These are phyloP conservation scores for Citrullus colocynthis DNA, from an alignment of 306 rosid species.

Conservation along the genomic window DNA sequence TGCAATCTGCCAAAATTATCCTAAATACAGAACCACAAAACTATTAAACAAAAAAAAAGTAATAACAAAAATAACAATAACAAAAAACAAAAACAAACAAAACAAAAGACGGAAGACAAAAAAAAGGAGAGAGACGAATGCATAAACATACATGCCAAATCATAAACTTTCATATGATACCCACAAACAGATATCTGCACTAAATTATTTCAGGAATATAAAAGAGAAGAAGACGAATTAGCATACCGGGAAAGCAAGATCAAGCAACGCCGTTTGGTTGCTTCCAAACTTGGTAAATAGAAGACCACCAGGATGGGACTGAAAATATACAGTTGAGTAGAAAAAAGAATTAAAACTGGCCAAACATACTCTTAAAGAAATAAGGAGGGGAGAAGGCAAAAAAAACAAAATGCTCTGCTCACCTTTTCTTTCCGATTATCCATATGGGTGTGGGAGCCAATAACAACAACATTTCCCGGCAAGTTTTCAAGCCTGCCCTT, in stretches of 20 bases:
- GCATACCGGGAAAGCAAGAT: constrained; percentile 92
- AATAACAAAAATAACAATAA: too few species aligned
- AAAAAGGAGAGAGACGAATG: background rate
- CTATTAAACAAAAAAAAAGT: background rate
- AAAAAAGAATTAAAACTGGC: constrained; percentile 1
- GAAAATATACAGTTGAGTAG: constrained; percentile 9
- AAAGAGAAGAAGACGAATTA: background rate
- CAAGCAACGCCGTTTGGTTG: constrained; percentile 86
- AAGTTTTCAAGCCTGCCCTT: constrained; percentile 60
- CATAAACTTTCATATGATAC: too few species aligned
- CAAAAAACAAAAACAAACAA: too few species aligned
- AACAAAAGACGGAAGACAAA: too few species aligned
- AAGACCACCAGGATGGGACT: constrained; percentile 80
- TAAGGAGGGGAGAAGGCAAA: background rate
- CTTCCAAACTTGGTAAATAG: constrained; percentile 79
- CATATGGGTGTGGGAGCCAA: constrained; percentile 81
- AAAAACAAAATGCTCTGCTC: constrained; percentile 8
- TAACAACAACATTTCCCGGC: constrained; percentile 67
- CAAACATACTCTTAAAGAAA: background rate
- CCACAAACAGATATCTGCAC: too few species aligned
- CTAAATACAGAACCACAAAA: constrained; percentile 20
- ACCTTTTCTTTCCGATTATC: constrained; percentile 90
- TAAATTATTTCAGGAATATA: too few species aligned
- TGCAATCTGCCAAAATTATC: constrained; percentile 70
- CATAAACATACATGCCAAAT: background rate